Conservation (phyloP, 2,329 filamentous ascomycete species). For the Stemphylium beticola region DNA sequence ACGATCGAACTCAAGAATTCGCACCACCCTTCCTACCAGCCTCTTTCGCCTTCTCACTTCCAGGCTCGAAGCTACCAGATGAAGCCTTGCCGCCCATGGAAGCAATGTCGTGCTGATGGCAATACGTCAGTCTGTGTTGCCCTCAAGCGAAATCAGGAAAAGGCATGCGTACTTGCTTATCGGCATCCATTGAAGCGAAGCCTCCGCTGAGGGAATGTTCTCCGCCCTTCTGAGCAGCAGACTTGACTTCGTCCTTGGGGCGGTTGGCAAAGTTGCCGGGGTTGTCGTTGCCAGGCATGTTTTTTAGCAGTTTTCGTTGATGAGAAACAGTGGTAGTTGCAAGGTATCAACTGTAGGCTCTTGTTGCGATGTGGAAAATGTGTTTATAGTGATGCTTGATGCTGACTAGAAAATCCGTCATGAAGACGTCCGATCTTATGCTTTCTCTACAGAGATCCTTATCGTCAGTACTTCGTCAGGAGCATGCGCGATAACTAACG, state of each 20-base stretch:
- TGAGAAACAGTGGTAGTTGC: too few species aligned
- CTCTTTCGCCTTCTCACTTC: slow-evolving; percentile 60
- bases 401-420: too few species aligned
- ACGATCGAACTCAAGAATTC: slow-evolving; percentile 1
- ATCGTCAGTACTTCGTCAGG: too few species aligned
- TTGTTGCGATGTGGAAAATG: too few species aligned
- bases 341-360: too few species aligned
- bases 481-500: too few species aligned
- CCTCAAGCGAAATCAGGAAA: not conserved
- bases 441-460: too few species aligned
- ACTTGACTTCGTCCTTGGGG: slow-evolving; percentile 54
- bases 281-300: slow-evolving; percentile 51
- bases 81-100: slow-evolving; percentile 62
- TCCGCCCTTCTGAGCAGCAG: slow-evolving; percentile 55
- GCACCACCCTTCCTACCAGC: slow-evolving; percentile 61
- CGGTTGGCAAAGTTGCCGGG: slow-evolving; percentile 60
- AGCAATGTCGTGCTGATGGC: slow-evolving; percentile 58
- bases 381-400: too few species aligned
- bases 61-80: slow-evolving; percentile 61
- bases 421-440: too few species aligned
- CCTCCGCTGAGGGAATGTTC: slow-evolving; percentile 46
- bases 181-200: slow-evolving; percentile 46
- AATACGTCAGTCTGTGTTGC: slow-evolving; percentile 1
- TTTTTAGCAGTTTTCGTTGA: too few species aligned
- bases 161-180: slow-evolving; percentile 35